Evolutionary conservation across 805 yeast species (phyloP), one percentile per base, ranked within the genome.

Genomic region (Kuraishia capsulata): DNA sequence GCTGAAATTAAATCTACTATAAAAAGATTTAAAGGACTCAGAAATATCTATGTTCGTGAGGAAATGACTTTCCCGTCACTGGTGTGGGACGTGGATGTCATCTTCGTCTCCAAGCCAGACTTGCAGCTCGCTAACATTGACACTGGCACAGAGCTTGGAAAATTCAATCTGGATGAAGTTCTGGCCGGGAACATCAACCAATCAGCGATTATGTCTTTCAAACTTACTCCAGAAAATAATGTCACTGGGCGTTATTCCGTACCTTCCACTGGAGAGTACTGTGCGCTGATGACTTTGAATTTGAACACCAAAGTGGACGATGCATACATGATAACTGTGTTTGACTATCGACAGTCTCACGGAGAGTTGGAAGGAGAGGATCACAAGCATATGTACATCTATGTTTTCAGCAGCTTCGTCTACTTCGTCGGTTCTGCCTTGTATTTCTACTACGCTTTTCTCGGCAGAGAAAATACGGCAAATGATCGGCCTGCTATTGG

Each of bases 401-500:
- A 50, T 18, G 41, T 53, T 18, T 26, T 39, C 13, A 39, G 57
- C 41, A 28, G 47, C n/a, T 5, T 49, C 3, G 21, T 44, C n/a
- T 57, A 59, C 40, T n/a, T 42, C 6, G 9, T 39, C 1, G 36
- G 44, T 17, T 41, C 47, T 8, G 29, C 37, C 2, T 6, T 37
- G 11, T 54, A 47, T 38, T 44, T 38, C 8, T 40, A 34, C 20
- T 40, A 48, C 13, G 33, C 33, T 29, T 47, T n/a, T 43, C 38
- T 38, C 36, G 33, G 28, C 45, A 42, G 31, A 31, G 45, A 13
- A 30, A 20, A 5, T 49, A 44, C 30, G 24, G 9, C 16, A 41
- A 84, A 67, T 1, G 90, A 81, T 59, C 83, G 83, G 5, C 88
- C 80, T 53, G 82, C 78, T 9, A 92, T 81, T 47, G 82, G 67